Conservation (phyloP, 495 filamentous ascomycete species). For the Aspergillus nanangensis region DNA sequence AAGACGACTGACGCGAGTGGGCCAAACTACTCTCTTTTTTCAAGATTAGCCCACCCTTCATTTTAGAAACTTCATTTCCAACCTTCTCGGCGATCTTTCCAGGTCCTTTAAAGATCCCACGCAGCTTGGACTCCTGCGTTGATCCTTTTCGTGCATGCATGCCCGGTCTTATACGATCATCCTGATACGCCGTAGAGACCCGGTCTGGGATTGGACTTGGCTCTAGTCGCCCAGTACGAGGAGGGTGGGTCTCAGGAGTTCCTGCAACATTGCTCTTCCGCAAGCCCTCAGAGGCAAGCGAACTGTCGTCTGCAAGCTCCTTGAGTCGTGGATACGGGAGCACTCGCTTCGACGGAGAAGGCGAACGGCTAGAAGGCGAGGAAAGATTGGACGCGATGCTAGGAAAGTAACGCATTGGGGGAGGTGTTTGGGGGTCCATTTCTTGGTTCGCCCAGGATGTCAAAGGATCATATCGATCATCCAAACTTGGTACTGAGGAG, state of each 20-base stretch:
- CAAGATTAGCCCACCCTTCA: conserved; percentile 51
- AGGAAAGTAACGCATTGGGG: conserved; percentile 43
- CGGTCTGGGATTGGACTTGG: conserved; percentile 30
- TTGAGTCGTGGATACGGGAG: conserved; percentile 32
- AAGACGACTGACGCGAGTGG: conserved; percentile 36
- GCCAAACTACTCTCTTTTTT: conserved; percentile 43
- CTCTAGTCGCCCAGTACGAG: conserved; percentile 15
- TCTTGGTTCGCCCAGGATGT: conserved; percentile 46
- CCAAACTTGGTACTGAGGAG: conserved; percentile 33
- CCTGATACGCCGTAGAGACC: conserved; percentile 22
- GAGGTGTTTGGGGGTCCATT: conserved; percentile 43
- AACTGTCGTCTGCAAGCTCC: conserved; percentile 21
- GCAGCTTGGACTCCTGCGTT: conserved; percentile 35
- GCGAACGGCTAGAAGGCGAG: conserved; percentile 45
- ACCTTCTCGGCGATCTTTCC: conserved; percentile 49
- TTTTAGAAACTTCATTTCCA: conserved; percentile 53
- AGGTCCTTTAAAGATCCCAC: conserved; percentile 51
- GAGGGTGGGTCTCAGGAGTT: conserved; percentile 13
- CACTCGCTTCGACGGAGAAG: conserved; percentile 46
- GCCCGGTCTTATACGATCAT: conserved; percentile 17
- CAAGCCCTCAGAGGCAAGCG: conserved; percentile 12
- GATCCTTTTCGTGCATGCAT: conserved; percentile 22
- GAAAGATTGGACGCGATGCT: conserved; percentile 56
- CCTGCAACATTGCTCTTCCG: conserved; percentile 14
- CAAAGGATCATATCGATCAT: conserved; percentile 31